Percentiles rank a stretch among this genome's conserved stretches.
These are phyloP conservation scores for Auricularia auricula-judae DNA, from an alignment of 768 basidiomycete genomes.

Conservation along the genomic window DNA sequence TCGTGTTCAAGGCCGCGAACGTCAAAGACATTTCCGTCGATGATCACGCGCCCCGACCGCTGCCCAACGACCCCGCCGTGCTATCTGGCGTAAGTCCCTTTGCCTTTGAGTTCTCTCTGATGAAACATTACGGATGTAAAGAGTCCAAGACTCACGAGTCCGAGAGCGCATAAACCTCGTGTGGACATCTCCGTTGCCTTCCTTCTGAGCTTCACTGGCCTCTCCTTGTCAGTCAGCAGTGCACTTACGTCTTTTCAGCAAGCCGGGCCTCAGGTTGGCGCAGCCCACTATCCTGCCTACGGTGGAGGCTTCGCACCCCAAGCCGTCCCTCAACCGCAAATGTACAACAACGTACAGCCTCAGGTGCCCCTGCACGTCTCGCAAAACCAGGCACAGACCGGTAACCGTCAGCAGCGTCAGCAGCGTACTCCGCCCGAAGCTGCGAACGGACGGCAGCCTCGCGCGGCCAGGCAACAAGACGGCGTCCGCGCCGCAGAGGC, in stretches of 20 bases:
- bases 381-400: constrained; percentile 14
- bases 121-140: constrained; percentile 39
- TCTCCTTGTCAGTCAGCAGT: background rate
- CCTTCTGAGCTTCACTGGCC: constrained; percentile 32
- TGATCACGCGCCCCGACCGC: constrained; percentile 31
- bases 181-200: constrained; percentile 54
- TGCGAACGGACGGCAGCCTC: constrained; percentile 35
- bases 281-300: background rate
- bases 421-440: constrained; percentile 16
- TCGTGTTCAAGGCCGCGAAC: constrained; percentile 84
- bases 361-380: constrained; percentile 10
- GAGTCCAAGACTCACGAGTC: constrained; percentile 24
- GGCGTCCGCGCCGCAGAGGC: constrained; percentile 10
- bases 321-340: background rate
- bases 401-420: constrained; percentile 14
- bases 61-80: constrained; percentile 70
- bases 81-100: constrained; percentile 46
- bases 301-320: background rate
- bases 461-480: constrained; percentile 23
- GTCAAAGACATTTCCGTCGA: constrained; percentile 85
- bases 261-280: background rate
- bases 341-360: background rate
- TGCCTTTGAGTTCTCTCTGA: constrained; percentile 16
- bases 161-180: constrained; percentile 35
- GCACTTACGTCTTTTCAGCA: background rate